These are phyloP conservation scores for Magnaporthiopsis incrustans DNA, from an alignment of 2,329 filamentous ascomycete species.

Conservation along the genomic window DNA sequence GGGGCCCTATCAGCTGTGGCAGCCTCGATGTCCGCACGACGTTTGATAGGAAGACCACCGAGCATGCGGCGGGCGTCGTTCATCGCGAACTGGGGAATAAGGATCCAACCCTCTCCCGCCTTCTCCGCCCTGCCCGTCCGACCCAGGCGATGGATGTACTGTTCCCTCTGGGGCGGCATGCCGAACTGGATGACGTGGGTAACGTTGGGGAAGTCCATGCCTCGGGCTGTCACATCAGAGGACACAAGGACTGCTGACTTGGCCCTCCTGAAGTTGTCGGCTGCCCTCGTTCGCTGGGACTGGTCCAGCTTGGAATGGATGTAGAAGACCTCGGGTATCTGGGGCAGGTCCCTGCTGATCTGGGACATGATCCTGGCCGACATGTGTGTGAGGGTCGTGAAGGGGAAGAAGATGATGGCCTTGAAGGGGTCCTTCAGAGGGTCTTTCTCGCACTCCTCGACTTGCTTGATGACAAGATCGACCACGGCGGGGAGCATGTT, in stretches of 20 bases:
- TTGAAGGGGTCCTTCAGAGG: conserved; percentile 63
- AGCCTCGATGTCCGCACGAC: conserved; percentile 41
- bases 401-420: conserved; percentile 88
- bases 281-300: conserved; percentile 55
- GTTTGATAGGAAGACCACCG: conserved; percentile 50
- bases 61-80: conserved; percentile 41
- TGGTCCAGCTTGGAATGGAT: conserved; percentile 81
- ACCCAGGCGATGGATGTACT: conserved; percentile 55
- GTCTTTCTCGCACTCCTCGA: conserved; percentile 29
- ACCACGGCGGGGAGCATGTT: conserved; percentile 71
- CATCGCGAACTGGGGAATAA: conserved; percentile 50
- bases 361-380: conserved; percentile 52
- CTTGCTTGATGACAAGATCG: conserved; percentile 62
- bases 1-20: conserved; percentile 35
- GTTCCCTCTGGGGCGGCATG: conserved; percentile 42
- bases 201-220: conserved; percentile 59
- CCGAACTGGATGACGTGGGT: conserved; percentile 56
- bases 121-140: conserved; percentile 69
- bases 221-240: conserved; percentile 72
- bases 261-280: conserved; percentile 63
- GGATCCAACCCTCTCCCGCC: conserved; percentile 61
- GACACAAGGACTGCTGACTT: conserved; percentile 61
- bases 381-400: conserved; percentile 47
- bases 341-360: conserved; percentile 29
- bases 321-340: conserved; percentile 36